Evolutionary conservation across 139 green algal genomes (phyloP).

Genomic region (Ostreobium quekettii): DNA sequence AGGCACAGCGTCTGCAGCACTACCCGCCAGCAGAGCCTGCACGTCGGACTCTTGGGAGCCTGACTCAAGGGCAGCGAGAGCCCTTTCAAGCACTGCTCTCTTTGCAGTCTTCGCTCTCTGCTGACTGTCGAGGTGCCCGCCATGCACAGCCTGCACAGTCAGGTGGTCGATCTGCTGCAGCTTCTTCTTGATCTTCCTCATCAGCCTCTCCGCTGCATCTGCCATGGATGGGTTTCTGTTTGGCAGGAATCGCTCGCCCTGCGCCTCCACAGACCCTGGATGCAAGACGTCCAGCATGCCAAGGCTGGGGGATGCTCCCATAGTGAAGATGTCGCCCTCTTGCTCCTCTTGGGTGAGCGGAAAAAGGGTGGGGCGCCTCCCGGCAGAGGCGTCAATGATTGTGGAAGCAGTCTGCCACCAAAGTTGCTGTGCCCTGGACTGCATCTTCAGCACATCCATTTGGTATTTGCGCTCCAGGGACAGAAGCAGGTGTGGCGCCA

Average conservation of each 20-base stretch:
- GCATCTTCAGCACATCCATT: not conserved
- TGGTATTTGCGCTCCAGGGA: constrained; percentile 7
- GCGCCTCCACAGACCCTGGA: not conserved
- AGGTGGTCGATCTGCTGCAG: constrained; percentile 5
- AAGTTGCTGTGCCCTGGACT: not conserved
- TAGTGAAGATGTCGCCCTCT: not conserved
- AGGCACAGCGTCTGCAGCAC: not conserved
- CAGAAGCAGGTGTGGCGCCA: not conserved
- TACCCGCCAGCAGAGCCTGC: not conserved
- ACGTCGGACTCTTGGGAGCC: not conserved
- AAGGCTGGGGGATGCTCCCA: not conserved
- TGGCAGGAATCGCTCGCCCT: constrained; percentile 1
- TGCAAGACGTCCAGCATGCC: not conserved
- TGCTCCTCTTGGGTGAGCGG: not conserved
- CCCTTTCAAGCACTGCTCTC: not conserved
- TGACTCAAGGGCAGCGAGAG: not conserved
- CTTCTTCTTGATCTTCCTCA: constrained; percentile 3
- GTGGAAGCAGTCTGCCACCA: not conserved
- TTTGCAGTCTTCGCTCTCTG: not conserved
- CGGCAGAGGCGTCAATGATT: not conserved
- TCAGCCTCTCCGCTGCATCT: not conserved
- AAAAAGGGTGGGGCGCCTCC: not conserved
- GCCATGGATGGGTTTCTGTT: not conserved
- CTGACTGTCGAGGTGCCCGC: not conserved
- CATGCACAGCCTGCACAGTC: not conserved